Base-by-base conservation (phyloP, 1,284 basidiomycete species). In the Gymnopus androsaceus region DNA sequence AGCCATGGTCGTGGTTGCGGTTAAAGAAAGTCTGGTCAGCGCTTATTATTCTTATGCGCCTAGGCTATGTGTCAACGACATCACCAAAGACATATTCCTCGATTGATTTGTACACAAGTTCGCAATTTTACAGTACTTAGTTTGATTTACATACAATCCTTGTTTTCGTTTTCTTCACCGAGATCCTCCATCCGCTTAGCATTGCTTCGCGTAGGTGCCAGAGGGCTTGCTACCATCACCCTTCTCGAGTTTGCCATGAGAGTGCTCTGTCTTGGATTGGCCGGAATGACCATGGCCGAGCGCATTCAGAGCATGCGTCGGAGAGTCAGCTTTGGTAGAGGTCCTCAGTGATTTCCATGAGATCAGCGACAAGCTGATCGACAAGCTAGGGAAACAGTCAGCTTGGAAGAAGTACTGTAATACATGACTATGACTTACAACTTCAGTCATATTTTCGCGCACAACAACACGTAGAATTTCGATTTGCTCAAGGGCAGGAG, bases 401-500 rank as follows among this genome's bases (percentile, higher is more conserved):
- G 19, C 36, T 25, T 30, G 14, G n/a, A n/a, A 12, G 15, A 5
- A 46, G 46, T 53, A 15, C 48, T 4, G 8, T 14, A 8, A 15
- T 15, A 14, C n/a, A 21, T 11, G 36, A 45, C 48, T 5, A 28
- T 5, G 19, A 60, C 74, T 58, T 57, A 79, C 83, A 61, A 76
- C 72, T 66, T 85, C 87, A 1, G 83, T 80, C 69, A 88, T 75
- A 60, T 79, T 88, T 72, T 95, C 93, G 50, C 88, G 82, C 11
- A 94, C 82, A 45, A 96, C 94, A 12, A 95, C 92, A 54, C 94
- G 87, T 48, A 96, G 78, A 61, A 96, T 94, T 67, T 95, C 84
- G 44, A 85, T 72, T 14, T 82, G 73, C 59, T 92, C 76, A 55
- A 89, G 69, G 57, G 77, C 72, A 4, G 92, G 92, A 8, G 92